Evolutionary conservation across 164 flowering plant species (phyloP), one percentile per base, ranked within the genome.

Genomic region (Umbilicus rupestris): DNA sequence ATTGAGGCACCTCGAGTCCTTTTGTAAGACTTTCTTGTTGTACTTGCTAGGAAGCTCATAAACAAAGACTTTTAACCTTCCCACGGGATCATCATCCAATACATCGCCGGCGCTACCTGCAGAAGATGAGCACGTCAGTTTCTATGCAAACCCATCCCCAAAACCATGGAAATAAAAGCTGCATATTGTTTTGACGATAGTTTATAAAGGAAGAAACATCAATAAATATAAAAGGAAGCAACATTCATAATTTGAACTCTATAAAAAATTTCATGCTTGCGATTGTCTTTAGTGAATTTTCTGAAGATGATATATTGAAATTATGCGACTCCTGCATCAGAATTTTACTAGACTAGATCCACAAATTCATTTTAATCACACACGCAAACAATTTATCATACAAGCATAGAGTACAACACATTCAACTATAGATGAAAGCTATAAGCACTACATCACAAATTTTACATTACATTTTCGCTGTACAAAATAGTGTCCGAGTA

Each of bases 91-190:
- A 74, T 93, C 98, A 71, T 93, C 98, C 84, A 93, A 79, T 57
- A 93, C 98, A 86, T 93, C 98, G 69, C 98, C 97, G 74, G 98
- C 98, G 77, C 97, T 93, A 65, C 98, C 98, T 92, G 49, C 71
- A 77, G 44, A 65, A 37, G 28, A 26, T 66, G 65, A 64, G 42
- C 73, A 70, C 30, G 4, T 66, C 35, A 58, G 12, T 10, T 10
- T 28, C 49, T 22, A 52, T n/a, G n/a, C n/a, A n/a, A 5, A 26
- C 59, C 19, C 17, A 11, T 26, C 60, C 11, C 5, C 60, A 28
- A 26, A 55, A 28, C 29, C 29, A 11, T 3, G 11, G 60, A n/a
- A 14, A 41, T 41, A 41, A 41, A 41, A 41, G 44, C 44, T 3
- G 44, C 44, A 41, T 16, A 47, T 24, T 12, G 7, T 8, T 15